A percentile compares a stretch with the other conserved stretches of the same genome.
These are phyloP conservation scores for Spergularia azorica DNA, from an alignment of 179 eudicot genomes.

Conservation along the genomic window DNA sequence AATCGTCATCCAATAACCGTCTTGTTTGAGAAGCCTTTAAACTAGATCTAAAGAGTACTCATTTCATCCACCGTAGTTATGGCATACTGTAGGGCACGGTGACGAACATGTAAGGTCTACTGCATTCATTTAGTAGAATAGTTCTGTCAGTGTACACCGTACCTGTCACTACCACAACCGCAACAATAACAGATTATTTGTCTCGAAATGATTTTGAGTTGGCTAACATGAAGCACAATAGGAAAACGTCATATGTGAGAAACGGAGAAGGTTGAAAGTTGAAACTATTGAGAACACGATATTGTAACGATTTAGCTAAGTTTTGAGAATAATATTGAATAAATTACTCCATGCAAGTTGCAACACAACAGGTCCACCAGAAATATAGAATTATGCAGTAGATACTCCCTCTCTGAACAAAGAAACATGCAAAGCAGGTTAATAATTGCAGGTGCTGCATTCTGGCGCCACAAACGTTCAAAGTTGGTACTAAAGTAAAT, in stretches of 20 bases:
- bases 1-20: too few relatives aligned
- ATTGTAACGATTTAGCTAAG: too few relatives aligned
- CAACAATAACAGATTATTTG: too few relatives aligned
- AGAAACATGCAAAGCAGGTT: constrained; percentile 1
- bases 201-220: too few relatives aligned
- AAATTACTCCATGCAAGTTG: not conserved
- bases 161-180: too few relatives aligned
- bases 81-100: not conserved
- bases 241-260: too few relatives aligned
- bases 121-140: constrained; percentile 8
- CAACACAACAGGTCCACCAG: constrained; percentile 19
- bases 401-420: not conserved
- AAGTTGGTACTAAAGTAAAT: not conserved
- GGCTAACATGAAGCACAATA: too few relatives aligned
- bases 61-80: not conserved
- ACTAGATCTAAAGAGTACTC: not conserved
- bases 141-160: not conserved
- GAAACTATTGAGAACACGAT: too few relatives aligned
- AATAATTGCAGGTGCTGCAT: constrained; percentile 5
- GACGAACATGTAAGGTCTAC: constrained; percentile 14
- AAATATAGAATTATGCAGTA: not conserved
- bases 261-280: too few relatives aligned
- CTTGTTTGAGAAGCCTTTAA: not conserved
- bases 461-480: not conserved
- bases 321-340: not conserved